phyloP scores from a whole-genome alignment of 768 basidiomycete species.

The Glaciozyma antarctica region DNA sequence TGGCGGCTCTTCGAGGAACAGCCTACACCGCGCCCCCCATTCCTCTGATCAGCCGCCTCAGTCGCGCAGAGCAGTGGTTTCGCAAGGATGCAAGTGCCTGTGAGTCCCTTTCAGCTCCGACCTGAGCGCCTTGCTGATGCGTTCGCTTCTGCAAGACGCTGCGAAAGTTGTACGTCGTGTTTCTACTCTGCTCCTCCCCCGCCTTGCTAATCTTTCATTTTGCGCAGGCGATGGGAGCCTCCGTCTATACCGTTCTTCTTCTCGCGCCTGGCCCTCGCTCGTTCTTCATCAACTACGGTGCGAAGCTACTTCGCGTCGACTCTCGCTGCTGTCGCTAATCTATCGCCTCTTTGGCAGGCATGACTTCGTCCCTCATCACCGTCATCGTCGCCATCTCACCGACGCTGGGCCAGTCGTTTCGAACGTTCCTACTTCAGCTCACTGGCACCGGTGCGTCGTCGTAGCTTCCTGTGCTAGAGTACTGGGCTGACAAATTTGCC shows the following conservation, averaged over 20 bases:
- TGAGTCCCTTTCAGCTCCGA: background rate
- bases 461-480: no score
- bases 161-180: background rate
- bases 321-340: slow-evolving; percentile 12
- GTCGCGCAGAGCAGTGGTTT: slow-evolving; percentile 13
- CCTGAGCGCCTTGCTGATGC: background rate
- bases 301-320: slow-evolving; percentile 9
- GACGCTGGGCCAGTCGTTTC: slow-evolving; percentile 1
- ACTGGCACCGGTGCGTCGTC: slow-evolving; percentile 11
- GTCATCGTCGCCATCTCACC: slow-evolving; percentile 26
- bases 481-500: no score
- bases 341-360: background rate
- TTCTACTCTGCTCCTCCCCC: slow-evolving; percentile 2
- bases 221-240: slow-evolving; percentile 8
- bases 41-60: background rate
- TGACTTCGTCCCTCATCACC: slow-evolving; percentile 21
- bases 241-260: slow-evolving; percentile 25
- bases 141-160: no score
- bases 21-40: slow-evolving; percentile 8
- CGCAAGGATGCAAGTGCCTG: slow-evolving; percentile 15
- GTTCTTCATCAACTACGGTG: slow-evolving; percentile 23
- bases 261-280: slow-evolving; percentile 15
- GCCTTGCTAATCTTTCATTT: slow-evolving; percentile 4
- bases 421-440: slow-evolving; percentile 4
- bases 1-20: slow-evolving; percentile 13